Base-by-base conservation (phyloP, 2,329 filamentous ascomycete genomes). In the Claviceps purpurea region DNA sequence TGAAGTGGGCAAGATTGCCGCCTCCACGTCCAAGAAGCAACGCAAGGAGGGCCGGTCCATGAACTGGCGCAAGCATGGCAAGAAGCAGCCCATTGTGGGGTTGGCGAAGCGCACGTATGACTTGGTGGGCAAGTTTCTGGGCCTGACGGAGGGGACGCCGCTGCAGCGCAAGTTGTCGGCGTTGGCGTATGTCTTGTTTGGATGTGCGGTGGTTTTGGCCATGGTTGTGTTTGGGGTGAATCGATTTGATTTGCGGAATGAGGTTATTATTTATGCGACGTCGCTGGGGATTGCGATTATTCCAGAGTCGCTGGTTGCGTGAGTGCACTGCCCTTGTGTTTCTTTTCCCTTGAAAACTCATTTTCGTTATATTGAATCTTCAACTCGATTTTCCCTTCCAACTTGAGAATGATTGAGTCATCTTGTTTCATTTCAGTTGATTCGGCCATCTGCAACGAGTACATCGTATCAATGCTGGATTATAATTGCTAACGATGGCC, bases 101-200 rank as follows among this genome's bases (percentile, higher is more conserved):
- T 61, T 73, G 30, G 55, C 65, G 3, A 74, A 70, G 62, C 74
- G 75, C 49, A 66, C 67, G 34, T 75, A 73, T 53, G 71, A 76
- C 58, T 66, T 72, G 18, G 57, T 75, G 45, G 76, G 76, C 57
- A 77, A 79, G 64, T 81, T 83, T 58, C 73, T 84, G 50, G 81
- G 77, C 48, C 62, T 80, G 26, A 76, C 74, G 4, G 74, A 82
- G 54, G 87, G 87, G 34, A 93, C 87, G 2, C 87, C 87, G 3
- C 72, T 93, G 48, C 86, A 90, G 67, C 79, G 83, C 57, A 89
- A 87, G 67, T 72, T 93, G 49, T 85, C 84, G 54, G 85, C 86
- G 59, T 75, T 93, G 54, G 87, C 87, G 11, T 84, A 89, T 52
- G 70, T 86, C 7, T 78, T 93, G 2, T 89, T 91, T 62, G 81